Conservation (phyloP, 1,139 yeast genomes). For the Hyphopichia fennica region DNA sequence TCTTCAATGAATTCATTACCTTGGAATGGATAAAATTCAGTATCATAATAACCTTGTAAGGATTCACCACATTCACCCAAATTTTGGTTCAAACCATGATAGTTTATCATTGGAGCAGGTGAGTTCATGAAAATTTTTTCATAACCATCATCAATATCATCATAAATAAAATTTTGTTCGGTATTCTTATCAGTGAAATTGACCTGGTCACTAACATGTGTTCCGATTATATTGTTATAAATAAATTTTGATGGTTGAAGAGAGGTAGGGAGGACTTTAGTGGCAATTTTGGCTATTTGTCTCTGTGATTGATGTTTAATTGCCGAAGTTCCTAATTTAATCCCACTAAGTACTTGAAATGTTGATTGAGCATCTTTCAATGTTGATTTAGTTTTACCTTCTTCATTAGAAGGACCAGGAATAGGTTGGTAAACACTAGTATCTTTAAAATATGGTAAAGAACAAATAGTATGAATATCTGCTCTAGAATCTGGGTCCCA, state of each 20-base stretch:
- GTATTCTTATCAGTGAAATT: neutral
- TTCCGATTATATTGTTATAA: too few relatives aligned
- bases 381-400: neutral
- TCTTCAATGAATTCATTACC: too few relatives aligned
- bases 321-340: neutral
- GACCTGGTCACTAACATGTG: too few relatives aligned
- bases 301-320: neutral
- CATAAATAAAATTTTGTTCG: neutral
- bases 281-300: neutral
- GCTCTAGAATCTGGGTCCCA: constrained; percentile 68
- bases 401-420: constrained; percentile 6
- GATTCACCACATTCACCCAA: neutral
- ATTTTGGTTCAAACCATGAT: neutral
- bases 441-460: constrained; percentile 53
- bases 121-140: constrained; percentile 22
- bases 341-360: constrained; percentile 1
- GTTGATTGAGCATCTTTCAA: neutral
- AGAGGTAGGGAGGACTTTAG: neutral
- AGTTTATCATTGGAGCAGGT: neutral
- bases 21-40: too few relatives aligned
- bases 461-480: constrained; percentile 43
- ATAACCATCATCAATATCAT: constrained; percentile 26
- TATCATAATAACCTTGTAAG: neutral
- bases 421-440: constrained; percentile 19
- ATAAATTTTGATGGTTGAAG: too few relatives aligned